Conservation (phyloP, 2,329 filamentous ascomycete species). For the Arthrocladium fulminans region DNA sequence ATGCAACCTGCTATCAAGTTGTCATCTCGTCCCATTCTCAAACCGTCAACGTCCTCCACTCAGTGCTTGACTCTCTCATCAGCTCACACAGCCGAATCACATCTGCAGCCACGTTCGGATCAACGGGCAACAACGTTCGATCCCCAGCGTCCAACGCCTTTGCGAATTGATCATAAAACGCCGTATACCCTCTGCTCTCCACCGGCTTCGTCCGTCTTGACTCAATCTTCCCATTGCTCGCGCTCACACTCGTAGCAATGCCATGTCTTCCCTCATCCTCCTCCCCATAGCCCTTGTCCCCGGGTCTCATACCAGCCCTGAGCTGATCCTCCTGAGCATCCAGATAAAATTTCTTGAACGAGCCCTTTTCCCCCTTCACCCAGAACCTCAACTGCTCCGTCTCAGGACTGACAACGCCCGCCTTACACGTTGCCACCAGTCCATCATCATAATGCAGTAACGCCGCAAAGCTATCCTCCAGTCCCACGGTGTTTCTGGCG, state of each 20-base stretch:
- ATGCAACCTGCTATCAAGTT: too few relatives aligned
- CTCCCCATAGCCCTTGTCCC: constrained; percentile 55
- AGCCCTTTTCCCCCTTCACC: constrained; percentile 65
- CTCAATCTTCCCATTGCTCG: constrained; percentile 45
- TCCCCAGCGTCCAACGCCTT: constrained; percentile 41
- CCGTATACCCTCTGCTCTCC: constrained; percentile 57
- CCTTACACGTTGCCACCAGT: constrained; percentile 60
- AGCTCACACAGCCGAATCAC: constrained; percentile 51
- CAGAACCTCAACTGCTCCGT: constrained; percentile 64
- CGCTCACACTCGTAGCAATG: constrained; percentile 48
- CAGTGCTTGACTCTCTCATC: constrained; percentile 45
- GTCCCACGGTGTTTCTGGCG: constrained; percentile 43
- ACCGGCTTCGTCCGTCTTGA: constrained; percentile 47
- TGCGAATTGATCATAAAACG: constrained; percentile 54
- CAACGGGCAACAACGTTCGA: constrained; percentile 46
- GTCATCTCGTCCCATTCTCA: too few relatives aligned
- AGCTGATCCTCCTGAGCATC: constrained; percentile 71
- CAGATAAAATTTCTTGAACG: constrained; percentile 62
- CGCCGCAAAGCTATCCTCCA: constrained; percentile 48
- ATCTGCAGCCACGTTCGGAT: constrained; percentile 43
- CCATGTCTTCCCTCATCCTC: constrained; percentile 54
- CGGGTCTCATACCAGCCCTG: constrained; percentile 52
- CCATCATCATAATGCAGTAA: constrained; percentile 58
- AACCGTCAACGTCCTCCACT: constrained; percentile 39
- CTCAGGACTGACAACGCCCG: constrained; percentile 60